phyloP scores from a whole-genome alignment of 768 basidiomycete genomes.

The Crassisporium funariophilum region DNA sequence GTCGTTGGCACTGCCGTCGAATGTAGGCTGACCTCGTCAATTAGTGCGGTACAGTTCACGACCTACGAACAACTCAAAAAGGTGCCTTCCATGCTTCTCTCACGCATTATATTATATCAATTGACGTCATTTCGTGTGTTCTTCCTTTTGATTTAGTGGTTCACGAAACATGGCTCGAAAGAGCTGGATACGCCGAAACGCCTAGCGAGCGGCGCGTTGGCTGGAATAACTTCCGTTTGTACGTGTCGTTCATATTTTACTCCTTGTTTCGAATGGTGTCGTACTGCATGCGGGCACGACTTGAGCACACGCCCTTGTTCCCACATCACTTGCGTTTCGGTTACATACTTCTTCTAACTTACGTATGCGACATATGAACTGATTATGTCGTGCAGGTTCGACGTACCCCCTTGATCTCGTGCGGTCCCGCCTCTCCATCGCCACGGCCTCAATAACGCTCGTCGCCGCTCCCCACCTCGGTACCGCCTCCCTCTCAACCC shows the following conservation, averaged over 20 bases:
- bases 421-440: conserved; percentile 89
- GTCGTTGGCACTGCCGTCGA: conserved; percentile 5
- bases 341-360: conserved; percentile 2
- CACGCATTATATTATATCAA: conserved; percentile 2
- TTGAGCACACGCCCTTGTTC: neutral
- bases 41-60: conserved; percentile 82
- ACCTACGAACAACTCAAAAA: conserved; percentile 92
- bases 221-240: conserved; percentile 96
- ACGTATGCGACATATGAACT: neutral
- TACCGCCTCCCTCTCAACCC: no score
- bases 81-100: conserved; percentile 40
- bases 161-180: conserved; percentile 67
- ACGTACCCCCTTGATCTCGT: conserved; percentile 96
- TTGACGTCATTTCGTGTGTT: conserved; percentile 32
- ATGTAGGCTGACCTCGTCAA: no score
- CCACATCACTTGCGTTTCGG: neutral
- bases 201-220: conserved; percentile 83
- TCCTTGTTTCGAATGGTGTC: conserved; percentile 1
- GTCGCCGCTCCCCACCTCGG: no score
- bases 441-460: conserved; percentile 67
- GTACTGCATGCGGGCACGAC: no score
- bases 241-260: conserved; percentile 33
- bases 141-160: conserved; percentile 50
- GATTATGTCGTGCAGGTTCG: conserved; percentile 48
- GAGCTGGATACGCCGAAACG: conserved; percentile 89